Evolutionary conservation across 345 rosid species (phyloP).

Genomic region (Citrus sp.): DNA sequence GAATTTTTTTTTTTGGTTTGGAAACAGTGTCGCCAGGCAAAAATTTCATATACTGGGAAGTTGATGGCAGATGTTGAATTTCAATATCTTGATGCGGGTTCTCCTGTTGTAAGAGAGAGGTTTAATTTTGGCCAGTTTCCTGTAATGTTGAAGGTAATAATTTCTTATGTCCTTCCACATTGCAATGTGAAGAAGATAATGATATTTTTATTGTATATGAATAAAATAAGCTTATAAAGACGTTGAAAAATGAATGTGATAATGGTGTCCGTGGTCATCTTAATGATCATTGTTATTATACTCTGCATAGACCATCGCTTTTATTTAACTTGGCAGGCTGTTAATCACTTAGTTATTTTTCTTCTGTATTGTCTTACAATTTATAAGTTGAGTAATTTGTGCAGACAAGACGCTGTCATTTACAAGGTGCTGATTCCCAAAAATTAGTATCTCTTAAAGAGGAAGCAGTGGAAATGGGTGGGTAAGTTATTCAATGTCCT

Average conservation of each 20-base stretch:
- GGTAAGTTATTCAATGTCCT: constrained; percentile 51
- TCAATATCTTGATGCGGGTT: constrained; percentile 42
- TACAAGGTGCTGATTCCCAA: constrained; percentile 54
- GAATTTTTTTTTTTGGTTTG: background rate
- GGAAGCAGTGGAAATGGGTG: constrained; percentile 89
- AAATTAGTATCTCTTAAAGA: constrained; percentile 60
- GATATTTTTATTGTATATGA: background rate
- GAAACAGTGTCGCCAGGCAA: constrained; percentile 84
- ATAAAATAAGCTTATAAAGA: background rate
- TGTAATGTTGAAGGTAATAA: constrained; percentile 74
- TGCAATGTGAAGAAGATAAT: background rate
- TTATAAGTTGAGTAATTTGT: constrained; percentile 18
- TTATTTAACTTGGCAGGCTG: background rate
- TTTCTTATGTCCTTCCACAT: background rate
- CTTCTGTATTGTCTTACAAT: constrained; percentile 1
- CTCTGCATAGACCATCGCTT: background rate
- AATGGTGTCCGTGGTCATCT: background rate
- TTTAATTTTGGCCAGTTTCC: constrained; percentile 75
- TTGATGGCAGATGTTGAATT: constrained; percentile 60
- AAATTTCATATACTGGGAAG: constrained; percentile 70
- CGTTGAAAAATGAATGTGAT: background rate
- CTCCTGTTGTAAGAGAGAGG: constrained; percentile 48
- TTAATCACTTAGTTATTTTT: background rate
- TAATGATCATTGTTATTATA: background rate
- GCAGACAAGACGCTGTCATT: constrained; percentile 84